These are phyloP conservation scores for Biscogniauxia mediterranea DNA, from an alignment of 2,329 filamentous ascomycete species.

Conservation along the genomic window DNA sequence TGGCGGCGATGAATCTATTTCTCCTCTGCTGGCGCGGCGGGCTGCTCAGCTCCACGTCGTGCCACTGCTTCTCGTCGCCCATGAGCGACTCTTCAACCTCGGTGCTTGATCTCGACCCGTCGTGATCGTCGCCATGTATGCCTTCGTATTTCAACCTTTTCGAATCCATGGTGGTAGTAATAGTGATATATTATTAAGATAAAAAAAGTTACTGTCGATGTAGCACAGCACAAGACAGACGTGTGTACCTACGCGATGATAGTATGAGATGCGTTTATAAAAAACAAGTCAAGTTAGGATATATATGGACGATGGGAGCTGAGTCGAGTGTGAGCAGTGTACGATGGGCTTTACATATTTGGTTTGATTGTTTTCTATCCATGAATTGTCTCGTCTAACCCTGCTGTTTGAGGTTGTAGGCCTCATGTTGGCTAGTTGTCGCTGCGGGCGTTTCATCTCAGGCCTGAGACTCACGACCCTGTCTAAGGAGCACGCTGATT, in stretches of 20 bases:
- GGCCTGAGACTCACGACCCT: conserved; percentile 9
- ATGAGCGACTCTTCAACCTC: conserved; percentile 42
- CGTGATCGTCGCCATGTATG: conserved; percentile 33
- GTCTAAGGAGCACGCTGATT: not conserved
- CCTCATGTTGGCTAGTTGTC: conserved; percentile 6
- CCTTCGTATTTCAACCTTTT: conserved; percentile 33
- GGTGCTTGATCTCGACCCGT: conserved; percentile 37
- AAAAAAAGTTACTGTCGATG: not conserved
- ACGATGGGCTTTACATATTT: not conserved
- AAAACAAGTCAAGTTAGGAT: not conserved
- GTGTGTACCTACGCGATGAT: not conserved
- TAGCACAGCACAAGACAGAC: not conserved
- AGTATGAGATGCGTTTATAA: not conserved
- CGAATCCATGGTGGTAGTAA: conserved; percentile 18
- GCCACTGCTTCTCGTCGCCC: conserved; percentile 37
- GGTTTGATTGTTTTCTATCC: not conserved
- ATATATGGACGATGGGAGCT: not conserved
- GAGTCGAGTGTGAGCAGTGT: not conserved
- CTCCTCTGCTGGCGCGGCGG: conserved; percentile 22
- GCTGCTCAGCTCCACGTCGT: conserved; percentile 28
- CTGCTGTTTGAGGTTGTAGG: conserved; percentile 1
- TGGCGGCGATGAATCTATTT: conserved; percentile 20
- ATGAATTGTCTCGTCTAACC: not conserved
- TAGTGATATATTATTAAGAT: not conserved
- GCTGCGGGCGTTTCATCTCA: conserved; percentile 17